A percentile compares a stretch with the other conserved stretches of the same genome.
These are phyloP conservation scores for Pezicula neosporulosa DNA, from an alignment of 2,329 filamentous ascomycete species.

Conservation along the genomic window DNA sequence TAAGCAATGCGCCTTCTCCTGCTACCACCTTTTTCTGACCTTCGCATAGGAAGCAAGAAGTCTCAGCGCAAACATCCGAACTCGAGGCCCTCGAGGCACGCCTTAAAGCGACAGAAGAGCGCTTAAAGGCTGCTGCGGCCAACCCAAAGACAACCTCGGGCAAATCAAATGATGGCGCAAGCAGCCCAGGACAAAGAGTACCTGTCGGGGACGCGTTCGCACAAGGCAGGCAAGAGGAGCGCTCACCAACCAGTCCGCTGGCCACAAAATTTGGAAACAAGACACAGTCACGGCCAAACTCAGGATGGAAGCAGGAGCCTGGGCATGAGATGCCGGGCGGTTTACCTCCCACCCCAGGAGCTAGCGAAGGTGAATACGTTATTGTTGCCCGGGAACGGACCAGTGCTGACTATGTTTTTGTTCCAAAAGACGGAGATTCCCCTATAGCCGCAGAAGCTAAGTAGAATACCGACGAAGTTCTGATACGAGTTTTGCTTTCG, in stretches of 20 bases:
- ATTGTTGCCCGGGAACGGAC: constrained; percentile 12
- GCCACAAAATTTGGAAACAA: constrained; percentile 9
- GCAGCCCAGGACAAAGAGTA: constrained; percentile 16
- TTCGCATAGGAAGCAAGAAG: constrained; percentile 66
- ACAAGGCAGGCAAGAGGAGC: constrained; percentile 6
- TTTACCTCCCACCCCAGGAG: constrained; percentile 28
- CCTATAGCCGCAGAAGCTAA: not conserved
- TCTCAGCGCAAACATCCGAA: constrained; percentile 71
- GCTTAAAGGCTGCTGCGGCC: constrained; percentile 47
- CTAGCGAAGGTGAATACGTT: constrained; percentile 29
- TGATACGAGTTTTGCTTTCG: not conserved
- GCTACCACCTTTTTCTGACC: not conserved
- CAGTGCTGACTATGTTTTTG: constrained; percentile 22
- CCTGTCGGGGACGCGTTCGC: constrained; percentile 18
- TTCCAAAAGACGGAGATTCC: constrained; percentile 9
- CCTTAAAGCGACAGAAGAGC: constrained; percentile 81
- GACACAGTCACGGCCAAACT: constrained; percentile 4
- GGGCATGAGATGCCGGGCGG: constrained; percentile 21
- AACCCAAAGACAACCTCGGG: constrained; percentile 7
- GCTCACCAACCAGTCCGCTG: constrained; percentile 14
- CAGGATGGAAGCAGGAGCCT: constrained; percentile 5
- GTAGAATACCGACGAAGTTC: not conserved
- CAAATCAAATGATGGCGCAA: constrained; percentile 6
- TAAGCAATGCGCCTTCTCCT: constrained; percentile 32
- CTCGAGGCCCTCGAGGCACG: constrained; percentile 82